A percentile compares a stretch with the other conserved stretches of the same genome.
Evolutionary conservation across 768 basidiomycete genomes (phyloP).

Genomic region (Tubosaeta sp.): DNA sequence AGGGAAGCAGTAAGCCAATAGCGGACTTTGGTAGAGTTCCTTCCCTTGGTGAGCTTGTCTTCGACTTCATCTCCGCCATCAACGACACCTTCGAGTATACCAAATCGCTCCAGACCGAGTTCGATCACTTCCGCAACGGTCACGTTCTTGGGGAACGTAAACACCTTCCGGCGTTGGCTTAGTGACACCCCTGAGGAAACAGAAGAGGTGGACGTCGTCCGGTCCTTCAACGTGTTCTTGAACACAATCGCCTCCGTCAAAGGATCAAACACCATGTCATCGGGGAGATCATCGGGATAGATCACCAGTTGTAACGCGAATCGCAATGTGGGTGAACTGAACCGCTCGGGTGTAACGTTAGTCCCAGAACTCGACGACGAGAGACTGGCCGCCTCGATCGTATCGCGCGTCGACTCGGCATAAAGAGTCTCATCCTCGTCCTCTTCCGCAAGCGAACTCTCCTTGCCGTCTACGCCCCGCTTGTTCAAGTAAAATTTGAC

Average conservation of each 20-base stretch:
- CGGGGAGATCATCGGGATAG: constrained; percentile 87
- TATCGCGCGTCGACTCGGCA: constrained; percentile 34
- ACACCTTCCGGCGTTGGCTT: constrained; percentile 69
- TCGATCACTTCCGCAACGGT: constrained; percentile 98
- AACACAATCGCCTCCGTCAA: constrained; percentile 92
- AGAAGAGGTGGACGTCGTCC: constrained; percentile 37
- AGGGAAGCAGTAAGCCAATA: constrained; percentile 68
- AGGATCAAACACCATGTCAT: constrained; percentile 93
- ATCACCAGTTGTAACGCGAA: constrained; percentile 88
- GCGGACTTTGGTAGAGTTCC: constrained; percentile 72
- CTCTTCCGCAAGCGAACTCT: constrained; percentile 44
- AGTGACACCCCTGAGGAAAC: constrained; percentile 54
- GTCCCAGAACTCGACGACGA: constrained; percentile 23
- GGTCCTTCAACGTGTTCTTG: constrained; percentile 63
- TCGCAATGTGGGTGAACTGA: constrained; percentile 76
- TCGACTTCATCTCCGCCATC: constrained; percentile 98
- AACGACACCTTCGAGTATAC: constrained; percentile 94
- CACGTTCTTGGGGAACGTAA: constrained; percentile 90
- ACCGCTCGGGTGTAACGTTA: constrained; percentile 63
- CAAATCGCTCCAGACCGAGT: constrained; percentile 86
- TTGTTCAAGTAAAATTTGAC: constrained; percentile 96
- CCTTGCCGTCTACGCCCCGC: constrained; percentile 40
- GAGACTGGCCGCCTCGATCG: constrained; percentile 21
- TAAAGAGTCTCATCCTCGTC: constrained; percentile 38
- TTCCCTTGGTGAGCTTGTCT: constrained; percentile 80